phyloP scores from a whole-genome alignment of 1,284 basidiomycete species.

The Irpex sp. region DNA sequence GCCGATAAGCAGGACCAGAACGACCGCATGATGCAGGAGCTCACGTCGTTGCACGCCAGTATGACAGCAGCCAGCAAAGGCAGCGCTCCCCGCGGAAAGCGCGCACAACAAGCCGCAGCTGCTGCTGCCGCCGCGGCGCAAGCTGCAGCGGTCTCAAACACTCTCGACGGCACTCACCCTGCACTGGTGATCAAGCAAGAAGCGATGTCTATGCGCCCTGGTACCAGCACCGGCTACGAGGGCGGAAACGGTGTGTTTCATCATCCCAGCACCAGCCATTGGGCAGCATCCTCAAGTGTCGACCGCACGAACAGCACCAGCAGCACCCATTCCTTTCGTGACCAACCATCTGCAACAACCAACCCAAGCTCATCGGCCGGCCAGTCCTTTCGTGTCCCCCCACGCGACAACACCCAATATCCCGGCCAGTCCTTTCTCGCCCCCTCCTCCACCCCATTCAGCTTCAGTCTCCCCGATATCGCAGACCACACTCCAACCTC shows the following conservation, averaged over 20 bases:
- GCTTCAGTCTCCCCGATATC: slow-evolving; percentile 43
- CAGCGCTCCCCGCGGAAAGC: slow-evolving; percentile 39
- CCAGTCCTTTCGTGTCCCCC: slow-evolving; percentile 64
- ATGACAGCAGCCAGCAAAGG: slow-evolving; percentile 74
- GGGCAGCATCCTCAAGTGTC: slow-evolving; percentile 29
- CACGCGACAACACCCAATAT: slow-evolving; percentile 41
- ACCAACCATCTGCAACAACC: slow-evolving; percentile 22
- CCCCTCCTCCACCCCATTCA: slow-evolving; percentile 48
- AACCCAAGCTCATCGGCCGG: slow-evolving; percentile 23
- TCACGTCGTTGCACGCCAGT: slow-evolving; percentile 81
- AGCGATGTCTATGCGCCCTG: slow-evolving; percentile 52
- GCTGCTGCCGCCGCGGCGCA: slow-evolving; percentile 15
- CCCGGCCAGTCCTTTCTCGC: slow-evolving; percentile 65
- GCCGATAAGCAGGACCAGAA: slow-evolving; percentile 87
- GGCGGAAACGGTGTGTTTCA: slow-evolving; percentile 35
- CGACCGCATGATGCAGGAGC: slow-evolving; percentile 88
- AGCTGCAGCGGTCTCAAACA: slow-evolving; percentile 24
- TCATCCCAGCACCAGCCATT: slow-evolving; percentile 28
- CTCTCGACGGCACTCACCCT: slow-evolving; percentile 28
- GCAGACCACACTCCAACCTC: slow-evolving; percentile 19
- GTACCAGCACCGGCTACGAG: slow-evolving; percentile 69
- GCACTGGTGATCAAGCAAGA: slow-evolving; percentile 52
- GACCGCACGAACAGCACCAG: slow-evolving; percentile 27
- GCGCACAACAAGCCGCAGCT: slow-evolving; percentile 24
- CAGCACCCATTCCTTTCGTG: slow-evolving; percentile 64